Conservation (phyloP, 495 filamentous ascomycete genomes). For the Talaromyces stipitatus region DNA sequence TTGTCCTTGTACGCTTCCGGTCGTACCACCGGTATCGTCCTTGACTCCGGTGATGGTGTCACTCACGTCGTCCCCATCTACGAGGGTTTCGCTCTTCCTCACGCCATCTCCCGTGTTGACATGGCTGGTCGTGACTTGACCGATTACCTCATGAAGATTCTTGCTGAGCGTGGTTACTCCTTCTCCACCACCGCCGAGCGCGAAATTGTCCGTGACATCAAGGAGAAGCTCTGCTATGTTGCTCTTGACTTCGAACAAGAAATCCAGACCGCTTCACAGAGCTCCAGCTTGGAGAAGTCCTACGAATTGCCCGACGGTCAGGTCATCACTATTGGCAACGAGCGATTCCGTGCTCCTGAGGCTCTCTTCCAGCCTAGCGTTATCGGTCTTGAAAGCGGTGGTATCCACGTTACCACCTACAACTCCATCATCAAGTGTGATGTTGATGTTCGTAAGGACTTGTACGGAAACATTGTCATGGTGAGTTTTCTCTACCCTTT, state of each 20-base stretch:
- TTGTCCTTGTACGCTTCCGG: constrained; percentile 98
- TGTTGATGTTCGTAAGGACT: constrained; percentile 98
- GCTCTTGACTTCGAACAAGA: constrained; percentile 99
- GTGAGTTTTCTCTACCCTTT: constrained; percentile 49
- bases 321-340: constrained; percentile 99
- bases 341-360: constrained; percentile 98
- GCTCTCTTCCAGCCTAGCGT: constrained; percentile 99
- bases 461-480: constrained; percentile 99
- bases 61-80: constrained; percentile 99
- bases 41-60: constrained; percentile 99
- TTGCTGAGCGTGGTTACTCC: constrained; percentile 97
- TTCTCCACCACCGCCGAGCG: constrained; percentile 99
- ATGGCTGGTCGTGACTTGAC: constrained; percentile 99
- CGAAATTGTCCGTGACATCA: constrained; percentile 99
- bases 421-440: constrained; percentile 99
- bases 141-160: constrained; percentile 99
- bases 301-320: constrained; percentile 99
- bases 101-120: constrained; percentile 98
- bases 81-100: constrained; percentile 98
- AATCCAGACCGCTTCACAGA: constrained; percentile 98
- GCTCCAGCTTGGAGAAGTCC: constrained; percentile 97
- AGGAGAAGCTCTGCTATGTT: constrained; percentile 99
- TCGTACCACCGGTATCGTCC: constrained; percentile 99
- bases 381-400: constrained; percentile 93
- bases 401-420: constrained; percentile 99